phyloP scores from a whole-genome alignment of 345 rosid genomes.

The Gossypium ekmanianum region DNA sequence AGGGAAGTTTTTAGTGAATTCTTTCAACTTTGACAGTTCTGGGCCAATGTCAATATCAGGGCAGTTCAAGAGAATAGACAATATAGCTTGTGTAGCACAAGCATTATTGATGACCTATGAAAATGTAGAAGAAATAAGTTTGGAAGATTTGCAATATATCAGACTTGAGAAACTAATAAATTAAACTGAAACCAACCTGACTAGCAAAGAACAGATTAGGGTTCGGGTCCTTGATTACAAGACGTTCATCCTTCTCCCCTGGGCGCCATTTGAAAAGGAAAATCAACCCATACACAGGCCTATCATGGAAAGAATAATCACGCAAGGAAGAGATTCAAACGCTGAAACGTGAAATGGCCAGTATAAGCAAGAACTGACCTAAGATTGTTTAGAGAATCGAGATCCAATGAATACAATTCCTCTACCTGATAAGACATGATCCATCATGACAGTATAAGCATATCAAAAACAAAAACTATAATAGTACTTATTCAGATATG shows the following conservation, averaged over 20 bases:
- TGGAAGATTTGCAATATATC: not conserved
- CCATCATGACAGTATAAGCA: slow-evolving; percentile 8
- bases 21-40: slow-evolving; percentile 72
- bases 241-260: slow-evolving; percentile 89
- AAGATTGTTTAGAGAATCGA: slow-evolving; percentile 78
- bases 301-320: slow-evolving; percentile 20
- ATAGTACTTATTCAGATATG: not conserved
- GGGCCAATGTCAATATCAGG: slow-evolving; percentile 88
- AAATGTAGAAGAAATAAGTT: not conserved
- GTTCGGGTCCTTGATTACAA: slow-evolving; percentile 70
- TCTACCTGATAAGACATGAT: slow-evolving; percentile 61
- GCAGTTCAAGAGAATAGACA: slow-evolving; percentile 86
- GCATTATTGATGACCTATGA: slow-evolving; percentile 91
- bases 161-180: not conserved
- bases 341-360: not conserved
- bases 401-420: slow-evolving; percentile 87
- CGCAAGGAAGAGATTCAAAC: not conserved
- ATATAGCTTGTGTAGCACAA: slow-evolving; percentile 97
- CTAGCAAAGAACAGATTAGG: slow-evolving; percentile 84
- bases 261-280: slow-evolving; percentile 98
- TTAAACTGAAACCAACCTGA: slow-evolving; percentile 49
- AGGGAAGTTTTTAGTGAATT: slow-evolving; percentile 84
- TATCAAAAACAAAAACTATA: not conserved
- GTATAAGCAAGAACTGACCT: slow-evolving; percentile 41
- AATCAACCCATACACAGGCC: slow-evolving; percentile 92